phyloP scores from a whole-genome alignment of 371 early-diverging fungal species.

The Capniomyces stellatus region DNA sequence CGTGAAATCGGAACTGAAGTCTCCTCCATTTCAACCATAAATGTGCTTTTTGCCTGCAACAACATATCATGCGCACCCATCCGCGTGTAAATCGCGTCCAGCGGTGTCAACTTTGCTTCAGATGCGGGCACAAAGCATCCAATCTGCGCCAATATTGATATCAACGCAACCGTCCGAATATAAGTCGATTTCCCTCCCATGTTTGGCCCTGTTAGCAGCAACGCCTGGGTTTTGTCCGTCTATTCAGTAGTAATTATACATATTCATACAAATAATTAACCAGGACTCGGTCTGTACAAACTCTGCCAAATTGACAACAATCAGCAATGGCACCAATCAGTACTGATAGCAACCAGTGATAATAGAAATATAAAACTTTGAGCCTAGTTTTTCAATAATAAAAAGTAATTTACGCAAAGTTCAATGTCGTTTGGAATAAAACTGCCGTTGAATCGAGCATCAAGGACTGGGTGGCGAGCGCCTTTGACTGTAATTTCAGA shows the following conservation, averaged over 20 bases:
- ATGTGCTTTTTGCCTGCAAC: slow-evolving; percentile 61
- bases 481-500: slow-evolving; percentile 5
- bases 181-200: slow-evolving; percentile 77
- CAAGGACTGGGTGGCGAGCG: slow-evolving; percentile 46
- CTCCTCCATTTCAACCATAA: slow-evolving; percentile 76
- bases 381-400: not conserved
- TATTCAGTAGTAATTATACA: not conserved
- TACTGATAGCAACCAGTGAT: no score
- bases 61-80: slow-evolving; percentile 53
- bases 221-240: slow-evolving; percentile 13
- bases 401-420: slow-evolving; percentile 17
- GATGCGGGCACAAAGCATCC: slow-evolving; percentile 54
- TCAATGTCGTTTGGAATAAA: slow-evolving; percentile 56
- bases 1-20: slow-evolving; percentile 49
- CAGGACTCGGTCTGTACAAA: not conserved
- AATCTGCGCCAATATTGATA: slow-evolving; percentile 66
- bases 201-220: slow-evolving; percentile 65
- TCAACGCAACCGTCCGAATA: slow-evolving; percentile 53
- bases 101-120: slow-evolving; percentile 31
- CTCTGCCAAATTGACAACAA: no score
- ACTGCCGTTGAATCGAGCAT: slow-evolving; percentile 11
- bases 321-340: no score
- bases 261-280: not conserved
- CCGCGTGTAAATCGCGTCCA: slow-evolving; percentile 51
- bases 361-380: not conserved